Evolutionary conservation across 2,329 filamentous ascomycete species (phyloP).

Genomic region (Hypoxylon sp.): DNA sequence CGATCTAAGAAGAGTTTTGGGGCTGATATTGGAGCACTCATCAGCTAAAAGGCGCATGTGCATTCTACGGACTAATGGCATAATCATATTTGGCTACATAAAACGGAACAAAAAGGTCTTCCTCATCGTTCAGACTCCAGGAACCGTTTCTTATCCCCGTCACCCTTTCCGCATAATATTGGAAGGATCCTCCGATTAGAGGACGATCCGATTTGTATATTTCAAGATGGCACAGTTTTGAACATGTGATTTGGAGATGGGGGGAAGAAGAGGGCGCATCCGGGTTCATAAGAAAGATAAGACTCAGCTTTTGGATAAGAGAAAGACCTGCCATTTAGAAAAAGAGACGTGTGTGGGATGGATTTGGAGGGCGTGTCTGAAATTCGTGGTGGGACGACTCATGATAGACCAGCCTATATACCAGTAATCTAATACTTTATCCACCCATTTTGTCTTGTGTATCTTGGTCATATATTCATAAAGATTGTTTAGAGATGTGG

Average conservation of each 20-base stretch:
- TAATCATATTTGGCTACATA: constrained; percentile 46
- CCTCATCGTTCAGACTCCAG: constrained; percentile 15
- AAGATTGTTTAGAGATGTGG: constrained; percentile 14
- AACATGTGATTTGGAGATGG: constrained; percentile 24
- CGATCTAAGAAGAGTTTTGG: constrained; percentile 71
- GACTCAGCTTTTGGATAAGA: constrained; percentile 37
- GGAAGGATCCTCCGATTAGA: constrained; percentile 10
- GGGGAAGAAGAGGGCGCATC: constrained; percentile 34
- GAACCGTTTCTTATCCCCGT: constrained; percentile 13
- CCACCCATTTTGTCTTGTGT: constrained; percentile 25
- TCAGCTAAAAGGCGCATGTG: constrained; percentile 55
- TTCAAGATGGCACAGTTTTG: constrained; percentile 27
- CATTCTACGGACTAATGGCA: constrained; percentile 44
- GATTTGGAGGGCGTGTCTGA: constrained; percentile 32
- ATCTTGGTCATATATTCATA: constrained; percentile 23
- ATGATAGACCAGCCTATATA: constrained; percentile 53
- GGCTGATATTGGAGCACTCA: constrained; percentile 65
- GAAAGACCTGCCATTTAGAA: constrained; percentile 43
- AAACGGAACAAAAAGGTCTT: constrained; percentile 40
- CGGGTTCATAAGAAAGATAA: constrained; percentile 37
- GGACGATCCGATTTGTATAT: constrained; percentile 38
- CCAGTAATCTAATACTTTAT: constrained; percentile 54
- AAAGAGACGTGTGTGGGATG: constrained; percentile 31
- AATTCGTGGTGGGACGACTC: constrained; percentile 45
- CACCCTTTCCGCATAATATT: constrained; percentile 24